Evolutionary conservation across 371 early-diverging fungal species (phyloP), one percentile per base, ranked within the genome.

Genomic region (Lichtheimia ornata): DNA sequence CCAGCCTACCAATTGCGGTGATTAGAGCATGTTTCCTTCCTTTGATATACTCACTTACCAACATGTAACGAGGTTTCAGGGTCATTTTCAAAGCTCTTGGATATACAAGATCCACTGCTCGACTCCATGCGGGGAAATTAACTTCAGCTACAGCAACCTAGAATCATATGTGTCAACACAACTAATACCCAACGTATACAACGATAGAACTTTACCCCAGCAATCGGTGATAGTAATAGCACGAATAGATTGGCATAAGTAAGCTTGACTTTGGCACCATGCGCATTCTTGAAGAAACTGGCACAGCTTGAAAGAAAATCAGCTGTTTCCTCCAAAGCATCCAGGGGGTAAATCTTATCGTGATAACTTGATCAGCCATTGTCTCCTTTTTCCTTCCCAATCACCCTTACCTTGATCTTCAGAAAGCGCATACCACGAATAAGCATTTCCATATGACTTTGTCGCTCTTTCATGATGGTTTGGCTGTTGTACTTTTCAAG

Each of bases 131-230:
- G 3, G 95, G 97, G 45, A 97, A 76, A 64, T 97, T 98, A 20
- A 97, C 97, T 71, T 97, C 99, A 7, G 94, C 97, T 25, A 88
- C 87, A 9, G 95, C 96, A 4, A 95, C 84, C 88, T 89, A 63
- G 25, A 30, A 20, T 6, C 30, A 52, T 0, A 2, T n/a, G 35
- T 49, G 35, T 49, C 17, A 42, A 56, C 30, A 12, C n/a, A 35
- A 24, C 45, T 17, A 15, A 28, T 13, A 12, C 17, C 56, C 57
- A 4, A 11, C 3, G 4, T 17, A 43, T 3, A 5, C 1, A 14
- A 43, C 3, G 7, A 57, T 20, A n/a, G 17, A 4, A n/a, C 67
- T 71, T 25, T 64, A 93, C 95, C 51, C 88, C 91, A 1, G 94
- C 96, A 40, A 97, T 85, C 0, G 97, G 98, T 50, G 94, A 85